phyloP scores from a whole-genome alignment of 331 rosid species.

The Malus hybrid region DNA sequence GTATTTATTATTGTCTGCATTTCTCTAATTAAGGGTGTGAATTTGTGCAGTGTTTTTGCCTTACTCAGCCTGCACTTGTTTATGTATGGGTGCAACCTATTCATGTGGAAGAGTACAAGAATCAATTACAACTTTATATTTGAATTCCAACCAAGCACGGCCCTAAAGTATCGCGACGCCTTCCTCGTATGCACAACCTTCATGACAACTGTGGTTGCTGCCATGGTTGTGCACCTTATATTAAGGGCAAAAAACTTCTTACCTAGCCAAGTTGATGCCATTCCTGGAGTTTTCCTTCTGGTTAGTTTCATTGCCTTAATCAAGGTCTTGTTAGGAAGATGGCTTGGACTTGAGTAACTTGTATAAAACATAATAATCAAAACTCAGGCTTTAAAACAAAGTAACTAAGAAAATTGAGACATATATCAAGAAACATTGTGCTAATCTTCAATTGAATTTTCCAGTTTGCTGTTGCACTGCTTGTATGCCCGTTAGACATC shows the following conservation, averaged over 20 bases:
- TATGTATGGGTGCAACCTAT: conserved; percentile 86
- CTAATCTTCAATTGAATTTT: conserved; percentile 20
- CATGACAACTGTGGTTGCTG: conserved; percentile 85
- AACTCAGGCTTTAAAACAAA: background rate
- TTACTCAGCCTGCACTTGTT: conserved; percentile 80
- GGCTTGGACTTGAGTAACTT: background rate
- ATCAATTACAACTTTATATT: conserved; percentile 88
- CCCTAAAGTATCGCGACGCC: conserved; percentile 76
- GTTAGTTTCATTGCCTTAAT: conserved; percentile 27
- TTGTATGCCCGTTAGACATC: conserved; percentile 75
- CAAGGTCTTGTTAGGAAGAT: background rate
- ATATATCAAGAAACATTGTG: background rate
- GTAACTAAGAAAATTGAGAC: background rate
- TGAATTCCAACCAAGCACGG: conserved; percentile 63
- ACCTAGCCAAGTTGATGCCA: conserved; percentile 56
- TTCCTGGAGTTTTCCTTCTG: conserved; percentile 78
- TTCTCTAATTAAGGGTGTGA: background rate
- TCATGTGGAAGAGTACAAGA: conserved; percentile 76
- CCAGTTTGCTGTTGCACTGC: conserved; percentile 47
- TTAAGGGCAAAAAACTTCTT: conserved; percentile 53
- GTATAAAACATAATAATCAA: background rate
- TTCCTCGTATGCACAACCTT: conserved; percentile 76
- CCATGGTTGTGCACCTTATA: conserved; percentile 77
- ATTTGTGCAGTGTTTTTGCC: conserved; percentile 66
- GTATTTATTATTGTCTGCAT: background rate